Evolutionary conservation across 768 basidiomycete species (phyloP), one percentile per base, ranked within the genome.

Genomic region (Rhodotorula babjevae): DNA sequence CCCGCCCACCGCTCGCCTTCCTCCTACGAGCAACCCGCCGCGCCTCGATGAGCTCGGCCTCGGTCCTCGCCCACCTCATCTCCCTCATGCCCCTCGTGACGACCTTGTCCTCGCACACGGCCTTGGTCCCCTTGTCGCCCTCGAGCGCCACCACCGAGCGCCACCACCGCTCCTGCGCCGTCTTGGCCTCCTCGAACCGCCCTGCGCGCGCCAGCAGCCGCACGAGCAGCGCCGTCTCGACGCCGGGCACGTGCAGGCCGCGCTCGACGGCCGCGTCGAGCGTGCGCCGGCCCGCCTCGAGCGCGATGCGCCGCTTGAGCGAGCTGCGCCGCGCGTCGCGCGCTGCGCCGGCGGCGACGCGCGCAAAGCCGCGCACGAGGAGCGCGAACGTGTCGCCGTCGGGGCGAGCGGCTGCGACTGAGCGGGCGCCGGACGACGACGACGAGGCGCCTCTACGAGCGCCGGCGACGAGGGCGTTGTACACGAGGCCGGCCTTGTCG

Each of bases 101-200:
- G 19, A 47, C 44, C 46, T 27, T 31, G 23, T 61, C 64, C 31
- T 62, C 60, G 65, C 64, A 71, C 42, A 61, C 50, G 31, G 23
- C 18, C 47, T 40, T 23, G 15, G 36, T 36, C 56, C 6, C 14
- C 8, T 16, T 18, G 19, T 33, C 33, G 25, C 2, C 31, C 42
- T 67, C 71, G 12, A 63, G 18, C 49, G 12, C 31, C 12, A 67
- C 57, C 0, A 72, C 25, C 2, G 36, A 31, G 25, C 62, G 18
- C 71, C 71, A 72, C 71, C 71, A 72, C 42, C 49, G 29, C 52
- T 72, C 71, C 44, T 59, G 57, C 29, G 53, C 44, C 60, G 42
- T 31, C 46, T 72, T 72, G 49, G 63, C 71, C 19, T 72, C 67
- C 44, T 72, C 71, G 25, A 50, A 72, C 46, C 67, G 15, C 25